phyloP scores from a whole-genome alignment of 371 early-diverging fungal genomes.

The Circinella umbellata region DNA sequence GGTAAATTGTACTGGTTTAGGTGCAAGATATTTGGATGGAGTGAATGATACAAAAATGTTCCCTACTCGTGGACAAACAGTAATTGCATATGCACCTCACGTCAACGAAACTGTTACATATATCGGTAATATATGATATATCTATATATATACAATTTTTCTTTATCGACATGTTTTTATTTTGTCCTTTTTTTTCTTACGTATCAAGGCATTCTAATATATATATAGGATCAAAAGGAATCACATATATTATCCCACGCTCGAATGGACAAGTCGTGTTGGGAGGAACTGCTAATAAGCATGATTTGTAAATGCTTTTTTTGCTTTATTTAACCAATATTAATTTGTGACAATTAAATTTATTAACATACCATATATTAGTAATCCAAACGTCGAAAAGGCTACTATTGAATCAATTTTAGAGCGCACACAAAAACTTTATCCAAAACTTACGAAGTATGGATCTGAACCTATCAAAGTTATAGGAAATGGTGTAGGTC shows the following conservation, averaged over 20 bases:
- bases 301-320: conserved; percentile 57
- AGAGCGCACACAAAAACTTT: conserved; percentile 21
- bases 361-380: neutral
- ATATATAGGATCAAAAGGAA: conserved; percentile 25
- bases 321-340: too few species aligned
- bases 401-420: conserved; percentile 26
- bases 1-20: conserved; percentile 80
- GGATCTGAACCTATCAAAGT: conserved; percentile 52
- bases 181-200: neutral
- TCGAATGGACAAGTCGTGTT: conserved; percentile 76
- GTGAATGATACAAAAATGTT: conserved; percentile 67
- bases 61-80: conserved; percentile 80
- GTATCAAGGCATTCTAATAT: neutral
- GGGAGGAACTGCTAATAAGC: conserved; percentile 74
- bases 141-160: neutral
- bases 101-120: conserved; percentile 59
- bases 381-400: conserved; percentile 34
- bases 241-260: conserved; percentile 82
- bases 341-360: neutral
- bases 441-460: conserved; percentile 36
- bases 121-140: conserved; percentile 22
- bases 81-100: conserved; percentile 65
- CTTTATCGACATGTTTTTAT: neutral
- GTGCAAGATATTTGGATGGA: conserved; percentile 67
- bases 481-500: conserved; percentile 66